Evolutionary conservation across 1,139 yeast genomes (phyloP).

Genomic region (Lodderomyces oxycetoniae): DNA sequence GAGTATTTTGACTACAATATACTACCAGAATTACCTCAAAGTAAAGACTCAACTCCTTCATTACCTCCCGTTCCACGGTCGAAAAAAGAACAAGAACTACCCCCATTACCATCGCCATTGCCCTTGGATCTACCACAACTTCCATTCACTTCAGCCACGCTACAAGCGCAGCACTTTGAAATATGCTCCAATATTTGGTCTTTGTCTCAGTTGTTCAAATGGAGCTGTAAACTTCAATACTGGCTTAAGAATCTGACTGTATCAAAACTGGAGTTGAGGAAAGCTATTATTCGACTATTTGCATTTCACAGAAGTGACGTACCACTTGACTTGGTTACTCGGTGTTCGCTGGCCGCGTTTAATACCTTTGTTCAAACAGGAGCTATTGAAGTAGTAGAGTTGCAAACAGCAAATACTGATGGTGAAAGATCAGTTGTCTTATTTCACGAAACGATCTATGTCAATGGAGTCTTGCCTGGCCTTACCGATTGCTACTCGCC

Average conservation of each 20-base stretch:
- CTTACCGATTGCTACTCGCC: conserved; percentile 36
- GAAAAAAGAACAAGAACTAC: conserved; percentile 26
- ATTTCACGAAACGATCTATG: conserved; percentile 20
- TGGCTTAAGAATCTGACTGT: conserved; percentile 53
- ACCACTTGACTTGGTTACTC: conserved; percentile 53
- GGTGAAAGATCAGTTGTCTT: conserved; percentile 17
- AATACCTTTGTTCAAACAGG: conserved; percentile 41
- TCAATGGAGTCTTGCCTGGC: conserved; percentile 37
- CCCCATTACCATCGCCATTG: conserved; percentile 48
- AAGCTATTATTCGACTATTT: conserved; percentile 48
- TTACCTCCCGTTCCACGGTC: not conserved
- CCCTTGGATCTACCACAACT: conserved; percentile 54
- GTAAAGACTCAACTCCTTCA: conserved; percentile 2
- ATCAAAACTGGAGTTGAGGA: conserved; percentile 45
- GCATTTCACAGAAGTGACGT: conserved; percentile 48
- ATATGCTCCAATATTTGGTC: conserved; percentile 38
- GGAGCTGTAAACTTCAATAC: conserved; percentile 46
- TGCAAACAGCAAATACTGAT: conserved; percentile 7
- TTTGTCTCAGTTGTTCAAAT: conserved; percentile 38
- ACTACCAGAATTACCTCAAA: conserved; percentile 38
- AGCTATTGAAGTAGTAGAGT: conserved; percentile 31
- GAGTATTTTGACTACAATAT: conserved; percentile 37
- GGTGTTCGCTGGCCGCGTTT: conserved; percentile 50
- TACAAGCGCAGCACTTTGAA: conserved; percentile 46
- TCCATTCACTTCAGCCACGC: conserved; percentile 50